These are phyloP conservation scores for Aschersonia sp. DNA, from an alignment of 2,329 filamentous ascomycete species.

Conservation along the genomic window DNA sequence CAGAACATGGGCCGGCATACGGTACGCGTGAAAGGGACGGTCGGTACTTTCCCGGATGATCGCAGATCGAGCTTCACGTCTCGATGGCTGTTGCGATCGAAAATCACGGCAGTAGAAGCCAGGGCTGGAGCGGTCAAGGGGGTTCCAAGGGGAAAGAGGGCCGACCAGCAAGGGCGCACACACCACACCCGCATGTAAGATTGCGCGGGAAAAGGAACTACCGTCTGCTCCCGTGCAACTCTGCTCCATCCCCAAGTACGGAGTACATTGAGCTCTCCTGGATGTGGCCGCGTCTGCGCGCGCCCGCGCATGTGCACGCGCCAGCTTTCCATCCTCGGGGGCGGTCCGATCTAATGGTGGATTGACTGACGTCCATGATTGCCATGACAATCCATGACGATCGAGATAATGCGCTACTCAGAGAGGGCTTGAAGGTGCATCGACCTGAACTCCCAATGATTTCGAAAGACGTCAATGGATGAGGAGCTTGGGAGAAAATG, in stretches of 20 bases:
- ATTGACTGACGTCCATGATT: background rate
- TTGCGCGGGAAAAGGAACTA: no score
- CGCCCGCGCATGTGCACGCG: no score
- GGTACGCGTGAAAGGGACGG: no score
- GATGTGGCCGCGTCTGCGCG: no score
- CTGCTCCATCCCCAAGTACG: no score
- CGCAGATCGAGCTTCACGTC: background rate
- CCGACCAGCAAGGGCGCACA: no score
- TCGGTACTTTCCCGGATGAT: background rate
- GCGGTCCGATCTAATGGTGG: background rate
- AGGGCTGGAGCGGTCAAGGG: no score
- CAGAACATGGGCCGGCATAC: background rate
- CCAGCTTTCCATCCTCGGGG: background rate
- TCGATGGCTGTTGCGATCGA: background rate
- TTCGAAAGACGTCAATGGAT: background rate
- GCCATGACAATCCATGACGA: background rate
- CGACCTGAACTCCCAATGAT: background rate
- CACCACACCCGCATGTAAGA: no score
- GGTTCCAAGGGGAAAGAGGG: no score
- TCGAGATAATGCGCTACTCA: background rate
- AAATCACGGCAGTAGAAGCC: no score
- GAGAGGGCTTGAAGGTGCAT: background rate
- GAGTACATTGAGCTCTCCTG: no score
- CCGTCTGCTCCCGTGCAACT: no score
- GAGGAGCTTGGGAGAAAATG: background rate